Conservation (phyloP, 805 yeast genomes). For the Diddensiella transvaalensis region DNA sequence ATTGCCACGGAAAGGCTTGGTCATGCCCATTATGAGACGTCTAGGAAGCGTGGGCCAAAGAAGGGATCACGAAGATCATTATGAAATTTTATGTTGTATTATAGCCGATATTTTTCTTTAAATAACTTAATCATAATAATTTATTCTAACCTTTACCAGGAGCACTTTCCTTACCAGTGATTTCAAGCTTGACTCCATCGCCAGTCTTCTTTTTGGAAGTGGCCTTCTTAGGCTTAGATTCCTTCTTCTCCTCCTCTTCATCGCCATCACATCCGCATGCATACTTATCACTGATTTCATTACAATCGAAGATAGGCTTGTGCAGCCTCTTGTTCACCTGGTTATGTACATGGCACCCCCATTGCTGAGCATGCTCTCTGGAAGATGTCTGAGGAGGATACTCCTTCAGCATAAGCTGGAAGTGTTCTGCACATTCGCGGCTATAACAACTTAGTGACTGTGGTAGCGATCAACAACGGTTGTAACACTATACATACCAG, state of each 20-base stretch:
- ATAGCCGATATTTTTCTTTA: background rate
- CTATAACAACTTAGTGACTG: slow-evolving; percentile 4
- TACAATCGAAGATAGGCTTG: slow-evolving; percentile 78
- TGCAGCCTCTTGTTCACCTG: slow-evolving; percentile 70
- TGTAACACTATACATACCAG: slow-evolving; percentile 41
- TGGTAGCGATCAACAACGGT: no score
- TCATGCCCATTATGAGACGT: slow-evolving; percentile 30
- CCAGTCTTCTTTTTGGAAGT: background rate
- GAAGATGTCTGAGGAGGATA: slow-evolving; percentile 82
- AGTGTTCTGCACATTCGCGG: slow-evolving; percentile 87
- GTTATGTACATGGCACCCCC: slow-evolving; percentile 96
- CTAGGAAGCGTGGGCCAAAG: slow-evolving; percentile 4
- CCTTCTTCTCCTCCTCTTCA: slow-evolving; percentile 50
- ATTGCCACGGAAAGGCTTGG: slow-evolving; percentile 24
- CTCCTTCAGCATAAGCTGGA: slow-evolving; percentile 60
- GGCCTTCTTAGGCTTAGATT: slow-evolving; percentile 14
- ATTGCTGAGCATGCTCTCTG: slow-evolving; percentile 77
- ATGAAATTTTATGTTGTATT: background rate
- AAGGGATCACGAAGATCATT: background rate
- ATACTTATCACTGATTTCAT: slow-evolving; percentile 79
- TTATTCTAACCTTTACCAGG: slow-evolving; percentile 8
- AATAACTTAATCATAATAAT: background rate
- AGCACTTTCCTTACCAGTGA: background rate
- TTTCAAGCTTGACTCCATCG: slow-evolving; percentile 5
- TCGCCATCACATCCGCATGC: slow-evolving; percentile 94